Conservation (phyloP, 148 eudicot genomes). For the Cornus suecica region DNA sequence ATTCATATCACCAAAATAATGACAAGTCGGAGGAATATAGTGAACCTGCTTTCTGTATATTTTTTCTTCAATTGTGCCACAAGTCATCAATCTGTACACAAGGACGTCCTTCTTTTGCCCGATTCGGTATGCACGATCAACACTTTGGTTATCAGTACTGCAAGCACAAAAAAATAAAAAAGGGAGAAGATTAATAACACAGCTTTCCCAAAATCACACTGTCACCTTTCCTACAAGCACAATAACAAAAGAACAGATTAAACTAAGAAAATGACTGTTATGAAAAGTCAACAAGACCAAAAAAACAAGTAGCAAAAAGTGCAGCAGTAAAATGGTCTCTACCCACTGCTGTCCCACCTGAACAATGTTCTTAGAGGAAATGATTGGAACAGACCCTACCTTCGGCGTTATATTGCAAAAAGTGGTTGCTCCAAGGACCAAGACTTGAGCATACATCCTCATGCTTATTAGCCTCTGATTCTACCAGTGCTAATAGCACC, state of each 20-base stretch:
- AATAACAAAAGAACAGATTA: neutral
- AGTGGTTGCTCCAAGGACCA: too few species aligned
- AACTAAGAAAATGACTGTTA: too few species aligned
- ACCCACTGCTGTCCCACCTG: too few species aligned
- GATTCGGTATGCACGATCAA: conserved; percentile 96
- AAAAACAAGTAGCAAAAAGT: too few species aligned
- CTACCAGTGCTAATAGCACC: too few species aligned
- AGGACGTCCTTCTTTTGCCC: conserved; percentile 95
- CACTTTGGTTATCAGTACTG: conserved; percentile 98
- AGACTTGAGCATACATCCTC: too few species aligned
- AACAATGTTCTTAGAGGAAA: too few species aligned
- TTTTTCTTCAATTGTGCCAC: conserved; percentile 94
- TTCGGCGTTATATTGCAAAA: too few species aligned
- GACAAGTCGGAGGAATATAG: neutral
- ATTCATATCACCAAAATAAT: neutral
- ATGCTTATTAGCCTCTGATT: too few species aligned
- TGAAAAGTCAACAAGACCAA: too few species aligned
- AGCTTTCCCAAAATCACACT: neutral
- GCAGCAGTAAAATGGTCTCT: too few species aligned
- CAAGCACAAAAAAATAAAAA: conserved; percentile 14
- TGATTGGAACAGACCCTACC: too few species aligned
- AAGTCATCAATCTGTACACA: conserved; percentile 95
- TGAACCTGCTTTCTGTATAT: conserved; percentile 91
- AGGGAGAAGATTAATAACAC: neutral
- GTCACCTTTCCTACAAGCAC: neutral